Base-by-base conservation (phyloP, 306 rosid genomes). In the Urtica urens region DNA sequence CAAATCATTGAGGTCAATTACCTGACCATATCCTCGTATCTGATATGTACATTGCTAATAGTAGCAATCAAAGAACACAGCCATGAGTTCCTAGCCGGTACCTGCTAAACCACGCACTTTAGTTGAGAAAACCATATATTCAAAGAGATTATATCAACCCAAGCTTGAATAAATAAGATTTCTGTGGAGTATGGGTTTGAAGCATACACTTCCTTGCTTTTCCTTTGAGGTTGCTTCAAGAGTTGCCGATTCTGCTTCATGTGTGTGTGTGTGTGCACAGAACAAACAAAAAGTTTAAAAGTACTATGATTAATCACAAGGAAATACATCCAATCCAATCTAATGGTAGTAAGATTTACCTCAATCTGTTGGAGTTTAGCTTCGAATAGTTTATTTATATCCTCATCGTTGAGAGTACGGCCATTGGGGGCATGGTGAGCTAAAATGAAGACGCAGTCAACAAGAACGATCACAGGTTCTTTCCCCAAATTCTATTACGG, bases 401-500 rank as follows among this genome's bases (percentile, higher is more conserved):
- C 95, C 72, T 81, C 95, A 59, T 85, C 99, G 80, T 75, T 79
- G 38, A 81, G 60, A 40, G 78, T 73, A 37, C 75, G 72, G 59
- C 79, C 74, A 77, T 79, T 87, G 35, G 72, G 60, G 40, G 73
- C 82, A 51, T 95, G 99, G 63, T 85, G 80, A 41, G 94, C 95
- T 57, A 90, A 87, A 75, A 90, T 67, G 60, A 90, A 90, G 23
- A 90, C 93, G 31, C 95, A 87, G 58, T 90, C 99, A n/a, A 85
- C 62, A 42, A 90, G 72, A 74, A 90, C 95, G 67, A 90, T 79
- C 29, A 90, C 99, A 9, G 95, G 99, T 76, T 90, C 95, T 74
- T 90, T 90, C 47, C 95, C 99, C 84, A 90, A 79, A 60, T 95
- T 79, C 85, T 90, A 84, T 95, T 95, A 90, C n/a, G 99, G 99